phyloP scores from a whole-genome alignment of 2,329 filamentous ascomycete species.

The Biscogniauxia mediterranea region DNA sequence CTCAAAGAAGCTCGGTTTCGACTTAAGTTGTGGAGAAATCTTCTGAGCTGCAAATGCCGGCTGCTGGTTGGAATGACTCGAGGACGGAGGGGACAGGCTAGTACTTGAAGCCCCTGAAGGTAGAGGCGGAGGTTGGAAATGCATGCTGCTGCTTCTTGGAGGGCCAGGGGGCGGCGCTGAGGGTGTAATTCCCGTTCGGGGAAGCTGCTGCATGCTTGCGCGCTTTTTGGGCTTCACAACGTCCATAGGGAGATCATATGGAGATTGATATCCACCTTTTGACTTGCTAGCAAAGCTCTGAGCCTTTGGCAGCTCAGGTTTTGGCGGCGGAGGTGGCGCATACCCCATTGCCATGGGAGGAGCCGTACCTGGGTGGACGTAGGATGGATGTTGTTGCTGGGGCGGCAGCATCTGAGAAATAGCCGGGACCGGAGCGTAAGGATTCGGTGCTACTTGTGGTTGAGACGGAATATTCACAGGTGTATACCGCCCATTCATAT shows the following conservation, averaged over 20 bases:
- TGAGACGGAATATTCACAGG: slow-evolving; percentile 27
- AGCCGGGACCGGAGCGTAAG: slow-evolving; percentile 49
- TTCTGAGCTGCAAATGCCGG: slow-evolving; percentile 33
- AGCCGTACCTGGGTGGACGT: slow-evolving; percentile 28
- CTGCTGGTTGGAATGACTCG: slow-evolving; percentile 37
- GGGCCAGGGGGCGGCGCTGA: slow-evolving; percentile 50
- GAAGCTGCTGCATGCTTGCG: slow-evolving; percentile 55
- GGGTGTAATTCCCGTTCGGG: slow-evolving; percentile 42
- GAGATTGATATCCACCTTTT: slow-evolving; percentile 89
- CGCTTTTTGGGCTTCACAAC: slow-evolving; percentile 72
- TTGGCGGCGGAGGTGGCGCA: slow-evolving; percentile 37
- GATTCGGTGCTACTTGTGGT: slow-evolving; percentile 33
- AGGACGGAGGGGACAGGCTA: slow-evolving; percentile 36
- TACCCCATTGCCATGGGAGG: slow-evolving; percentile 35
- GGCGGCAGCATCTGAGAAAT: slow-evolving; percentile 23
- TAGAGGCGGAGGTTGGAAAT: slow-evolving; percentile 29
- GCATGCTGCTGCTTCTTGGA: slow-evolving; percentile 62
- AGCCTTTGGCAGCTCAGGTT: slow-evolving; percentile 53
- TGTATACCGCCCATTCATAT: slow-evolving; percentile 36
- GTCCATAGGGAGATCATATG: slow-evolving; percentile 92
- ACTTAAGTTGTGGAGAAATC: slow-evolving; percentile 34
- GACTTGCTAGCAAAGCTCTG: slow-evolving; percentile 89
- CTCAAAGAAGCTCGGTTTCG: slow-evolving; percentile 68
- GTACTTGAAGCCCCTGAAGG: slow-evolving; percentile 25
- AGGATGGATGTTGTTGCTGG: slow-evolving; percentile 28